Base-by-base conservation (phyloP, 306 rosid genomes). In the Trifolium dubium region DNA sequence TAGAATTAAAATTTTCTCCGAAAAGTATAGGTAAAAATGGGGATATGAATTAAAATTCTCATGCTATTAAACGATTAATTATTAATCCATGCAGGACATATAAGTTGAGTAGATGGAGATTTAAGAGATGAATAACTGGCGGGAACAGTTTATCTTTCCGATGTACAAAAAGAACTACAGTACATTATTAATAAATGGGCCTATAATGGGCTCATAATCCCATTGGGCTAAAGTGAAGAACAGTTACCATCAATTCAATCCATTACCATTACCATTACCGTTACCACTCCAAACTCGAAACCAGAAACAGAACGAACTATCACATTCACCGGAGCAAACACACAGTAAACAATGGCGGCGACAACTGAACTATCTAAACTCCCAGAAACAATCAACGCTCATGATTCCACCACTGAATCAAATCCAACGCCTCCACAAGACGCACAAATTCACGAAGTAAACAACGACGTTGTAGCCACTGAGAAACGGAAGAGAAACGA, bases 401-500 rank as follows among this genome's bases (percentile, higher is more conserved):
- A 78, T n/a, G 88, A 76, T 73, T 81, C 81, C 13, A 53, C 72
- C 55, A 0, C 10, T 13, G 73, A 80, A 2, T 37, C 64, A 9
- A 54, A 72, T 6, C 79, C 9, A 14, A 8, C 78, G 46, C 4
- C 51, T 29, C 74, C 72, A 2, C 56, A 53, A 9, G 58, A 68
- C 34, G 1, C 75, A 37, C 82, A 53, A 67, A 23, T 15, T 61
- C 41, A 72, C 12, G 72, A 51, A 2, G 74, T 62, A 77, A 10
- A 76, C 72, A 80, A 83, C 69, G 85, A 64, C 69, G 81, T 49
- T 69, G 85, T 76, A 56, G 15, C 76, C 0, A 81, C 85, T 1
- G 89, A 70, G 61, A 94, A 94, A 58, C 92, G 98, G 65, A 91
- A 89, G 82, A 82, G 95, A 17, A 88, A 85, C n/a, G 96, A 85